Conservation (phyloP, 2,329 filamentous ascomycete genomes). For the Botrytis medusae region DNA sequence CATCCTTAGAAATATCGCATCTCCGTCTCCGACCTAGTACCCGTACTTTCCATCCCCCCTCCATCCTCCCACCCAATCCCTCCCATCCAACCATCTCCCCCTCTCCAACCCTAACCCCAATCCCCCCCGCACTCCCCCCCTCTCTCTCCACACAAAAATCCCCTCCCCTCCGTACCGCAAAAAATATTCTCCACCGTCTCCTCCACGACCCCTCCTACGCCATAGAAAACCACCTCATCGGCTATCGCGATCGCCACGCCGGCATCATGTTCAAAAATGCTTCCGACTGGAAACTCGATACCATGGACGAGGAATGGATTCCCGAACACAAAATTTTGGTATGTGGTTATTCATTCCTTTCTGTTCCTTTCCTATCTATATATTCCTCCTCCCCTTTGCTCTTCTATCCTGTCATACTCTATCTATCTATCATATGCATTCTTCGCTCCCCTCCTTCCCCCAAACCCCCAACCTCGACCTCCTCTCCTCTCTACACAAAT, state of each 20-base stretch:
- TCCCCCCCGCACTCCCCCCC: not conserved
- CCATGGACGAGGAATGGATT: not conserved
- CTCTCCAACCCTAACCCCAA: not conserved
- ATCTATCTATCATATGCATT: too few relatives aligned
- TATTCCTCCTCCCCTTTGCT: too few relatives aligned
- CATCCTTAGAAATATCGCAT: not conserved
- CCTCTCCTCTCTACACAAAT: not conserved
- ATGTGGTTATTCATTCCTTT: not conserved
- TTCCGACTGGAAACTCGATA: not conserved
- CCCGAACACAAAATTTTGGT: not conserved
- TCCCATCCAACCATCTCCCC: not conserved
- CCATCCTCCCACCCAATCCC: not conserved
- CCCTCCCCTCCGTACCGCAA: not conserved
- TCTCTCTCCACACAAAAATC: not conserved
- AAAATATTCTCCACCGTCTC: not conserved
- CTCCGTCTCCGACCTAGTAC: not conserved
- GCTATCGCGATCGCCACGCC: not conserved
- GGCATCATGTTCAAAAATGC: not conserved
- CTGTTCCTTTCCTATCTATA: not conserved
- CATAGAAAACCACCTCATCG: constrained; percentile 17
- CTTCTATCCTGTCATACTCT: too few relatives aligned
- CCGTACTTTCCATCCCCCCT: not conserved
- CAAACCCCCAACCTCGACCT: not conserved
- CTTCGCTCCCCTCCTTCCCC: too few relatives aligned
- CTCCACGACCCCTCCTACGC: constrained; percentile 20